Conservation (phyloP, 2,329 filamentous ascomycete species). For the Apiospora pterosperma region DNA sequence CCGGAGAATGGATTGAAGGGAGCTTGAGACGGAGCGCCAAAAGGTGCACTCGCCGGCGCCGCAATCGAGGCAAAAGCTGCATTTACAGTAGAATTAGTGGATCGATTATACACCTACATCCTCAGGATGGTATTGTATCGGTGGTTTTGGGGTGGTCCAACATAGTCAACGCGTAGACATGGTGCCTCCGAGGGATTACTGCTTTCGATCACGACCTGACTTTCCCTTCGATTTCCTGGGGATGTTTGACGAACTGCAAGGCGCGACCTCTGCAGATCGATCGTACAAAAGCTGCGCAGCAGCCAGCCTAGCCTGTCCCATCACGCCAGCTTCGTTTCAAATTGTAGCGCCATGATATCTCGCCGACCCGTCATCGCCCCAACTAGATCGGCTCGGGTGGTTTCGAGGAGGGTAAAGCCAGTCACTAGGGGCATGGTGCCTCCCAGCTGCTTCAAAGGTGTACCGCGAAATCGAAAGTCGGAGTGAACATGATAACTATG, state of each 20-base stretch:
- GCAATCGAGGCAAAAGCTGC: constrained; percentile 9
- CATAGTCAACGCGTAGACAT: background rate
- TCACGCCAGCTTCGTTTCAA: background rate
- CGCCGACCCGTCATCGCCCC: background rate
- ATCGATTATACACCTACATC: background rate
- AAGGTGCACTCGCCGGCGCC: background rate
- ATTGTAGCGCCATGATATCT: background rate
- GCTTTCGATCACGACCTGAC: background rate
- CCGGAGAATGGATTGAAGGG: constrained; percentile 9
- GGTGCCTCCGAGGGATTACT: background rate
- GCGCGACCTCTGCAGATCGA: background rate
- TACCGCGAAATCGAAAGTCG: background rate
- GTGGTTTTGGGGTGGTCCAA: background rate
- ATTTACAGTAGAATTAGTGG: constrained; percentile 5
- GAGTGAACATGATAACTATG: background rate
- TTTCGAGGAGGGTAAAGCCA: background rate
- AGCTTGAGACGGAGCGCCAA: constrained; percentile 1
- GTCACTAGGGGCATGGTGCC: background rate
- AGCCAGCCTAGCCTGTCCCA: background rate
- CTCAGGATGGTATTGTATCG: background rate
- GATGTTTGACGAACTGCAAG: background rate
- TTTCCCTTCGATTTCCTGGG: background rate
- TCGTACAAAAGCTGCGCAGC: background rate
- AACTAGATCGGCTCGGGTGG: background rate
- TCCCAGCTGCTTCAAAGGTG: background rate